Evolutionary conservation across 495 filamentous ascomycete genomes (phyloP).

Genomic region (Symbiotaphrina buchneri): DNA sequence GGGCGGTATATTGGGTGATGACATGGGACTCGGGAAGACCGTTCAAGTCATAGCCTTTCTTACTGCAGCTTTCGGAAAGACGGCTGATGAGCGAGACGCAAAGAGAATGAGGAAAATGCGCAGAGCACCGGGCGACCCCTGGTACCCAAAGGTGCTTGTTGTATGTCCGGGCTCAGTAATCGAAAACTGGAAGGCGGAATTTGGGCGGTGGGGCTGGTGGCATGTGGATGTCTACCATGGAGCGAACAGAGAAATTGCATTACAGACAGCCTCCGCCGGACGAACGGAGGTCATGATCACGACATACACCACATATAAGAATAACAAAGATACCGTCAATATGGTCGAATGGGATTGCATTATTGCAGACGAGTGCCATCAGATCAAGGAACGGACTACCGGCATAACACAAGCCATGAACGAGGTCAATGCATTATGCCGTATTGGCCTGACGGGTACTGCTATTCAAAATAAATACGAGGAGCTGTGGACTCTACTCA

Average conservation of each 20-base stretch:
- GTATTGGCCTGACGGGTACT: slow-evolving; percentile 86
- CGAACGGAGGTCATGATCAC: slow-evolving; percentile 78
- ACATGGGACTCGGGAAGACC: slow-evolving; percentile 96
- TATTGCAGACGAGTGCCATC: slow-evolving; percentile 91
- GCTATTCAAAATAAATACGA: slow-evolving; percentile 98
- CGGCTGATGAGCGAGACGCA: slow-evolving; percentile 65
- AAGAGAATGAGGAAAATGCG: slow-evolving; percentile 89
- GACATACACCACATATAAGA: slow-evolving; percentile 74
- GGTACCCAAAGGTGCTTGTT: slow-evolving; percentile 78
- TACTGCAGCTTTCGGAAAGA: slow-evolving; percentile 85
- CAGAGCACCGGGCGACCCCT: slow-evolving; percentile 23
- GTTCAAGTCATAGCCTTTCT: slow-evolving; percentile 93
- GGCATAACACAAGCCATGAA: slow-evolving; percentile 77
- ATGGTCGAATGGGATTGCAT: slow-evolving; percentile 85
- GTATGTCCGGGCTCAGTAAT: slow-evolving; percentile 79
- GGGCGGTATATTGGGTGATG: slow-evolving; percentile 79
- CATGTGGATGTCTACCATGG: slow-evolving; percentile 69
- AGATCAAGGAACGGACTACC: slow-evolving; percentile 60
- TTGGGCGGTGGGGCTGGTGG: slow-evolving; percentile 92
- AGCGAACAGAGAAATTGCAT: slow-evolving; percentile 41
- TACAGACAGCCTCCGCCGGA: slow-evolving; percentile 53
- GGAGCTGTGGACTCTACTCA: slow-evolving; percentile 88
- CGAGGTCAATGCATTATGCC: slow-evolving; percentile 73
- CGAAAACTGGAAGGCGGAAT: slow-evolving; percentile 72
- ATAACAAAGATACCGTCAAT: slow-evolving; percentile 54